Evolutionary conservation across 108 stramenopile species (phyloP), one percentile per base, ranked within the genome.

Genomic region (Cyclotella choctawhatcheeana): DNA sequence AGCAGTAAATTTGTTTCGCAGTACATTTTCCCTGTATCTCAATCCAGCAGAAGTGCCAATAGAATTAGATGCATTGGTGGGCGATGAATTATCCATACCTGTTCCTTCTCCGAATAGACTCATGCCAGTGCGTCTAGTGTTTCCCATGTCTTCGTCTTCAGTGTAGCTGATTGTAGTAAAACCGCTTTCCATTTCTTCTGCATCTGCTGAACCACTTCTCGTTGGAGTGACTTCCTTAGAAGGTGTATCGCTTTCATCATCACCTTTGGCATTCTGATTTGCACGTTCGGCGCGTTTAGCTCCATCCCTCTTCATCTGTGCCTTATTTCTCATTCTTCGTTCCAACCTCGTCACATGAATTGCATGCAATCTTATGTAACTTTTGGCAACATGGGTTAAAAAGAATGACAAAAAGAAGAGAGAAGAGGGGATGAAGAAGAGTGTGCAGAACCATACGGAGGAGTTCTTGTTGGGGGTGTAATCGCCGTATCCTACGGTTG

Each of bases 401-500:
- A 83, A 92, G 48, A 93, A 71, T 1, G 82, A 84, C 85, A 96
- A 85, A 71, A 96, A 96, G 60, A 88, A 86, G 30, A 96, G 64
- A 20, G 84, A 85, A 12, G 89, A 92, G 0, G 94, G 94, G 56
- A 96, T 75, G 82, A 89, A 93, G 43, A 93, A 74, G 10, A 93
- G 82, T 21, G 83, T 80, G 58, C 90, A 91, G 67, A 93, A 92
- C 83, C 82, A 88, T 4, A 88, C 89, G 50, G 84, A 83, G 2
- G 89, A 76, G 20, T 65, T 67, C 54, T 84, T 70, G 0, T 81
- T 89, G 3, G 92, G 92, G 58, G 81, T 69, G 53, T 87, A 89
- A 58, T 92, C 91, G 5, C 94, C 94, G 68, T 83, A 96, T 10
- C 82, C 82, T 0, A 86, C 90, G 5, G 94, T 96, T 1, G 94